phyloP scores from a whole-genome alignment of 1,139 yeast genomes.

The Lodderomyces beijingensis region DNA sequence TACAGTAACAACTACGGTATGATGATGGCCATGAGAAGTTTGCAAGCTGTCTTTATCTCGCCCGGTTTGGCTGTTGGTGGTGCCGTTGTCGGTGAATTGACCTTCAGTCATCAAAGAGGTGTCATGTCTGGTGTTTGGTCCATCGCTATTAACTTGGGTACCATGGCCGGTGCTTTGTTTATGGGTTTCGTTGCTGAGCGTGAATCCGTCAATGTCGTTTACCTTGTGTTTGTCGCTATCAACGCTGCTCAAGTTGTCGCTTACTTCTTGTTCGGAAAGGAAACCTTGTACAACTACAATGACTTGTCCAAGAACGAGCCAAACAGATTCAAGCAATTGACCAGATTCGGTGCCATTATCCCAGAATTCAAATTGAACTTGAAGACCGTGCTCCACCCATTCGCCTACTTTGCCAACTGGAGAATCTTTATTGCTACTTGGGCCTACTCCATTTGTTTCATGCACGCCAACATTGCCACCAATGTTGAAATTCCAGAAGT shows the following conservation, averaged over 20 bases:
- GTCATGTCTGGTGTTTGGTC: constrained; percentile 20
- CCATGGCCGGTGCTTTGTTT: constrained; percentile 18
- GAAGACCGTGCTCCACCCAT: constrained; percentile 12
- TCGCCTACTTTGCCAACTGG: constrained; percentile 10
- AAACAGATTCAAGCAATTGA: constrained; percentile 8
- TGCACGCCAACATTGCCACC: constrained; percentile 18
- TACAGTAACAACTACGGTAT: constrained; percentile 13
- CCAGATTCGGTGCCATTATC: constrained; percentile 8
- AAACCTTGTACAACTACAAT: constrained; percentile 14
- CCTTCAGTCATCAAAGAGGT: constrained; percentile 20
- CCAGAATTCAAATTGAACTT: constrained; percentile 8
- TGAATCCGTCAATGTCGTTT: constrained; percentile 13
- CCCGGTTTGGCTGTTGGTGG: constrained; percentile 20
- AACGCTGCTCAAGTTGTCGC: constrained; percentile 15
- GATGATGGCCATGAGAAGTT: constrained; percentile 17
- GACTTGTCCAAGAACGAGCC: constrained; percentile 11
- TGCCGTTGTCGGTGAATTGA: constrained; percentile 16
- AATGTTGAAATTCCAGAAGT: constrained; percentile 18
- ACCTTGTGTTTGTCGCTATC: constrained; percentile 15
- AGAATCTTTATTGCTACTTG: constrained; percentile 14
- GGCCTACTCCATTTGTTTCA: constrained; percentile 16
- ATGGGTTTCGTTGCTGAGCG: constrained; percentile 20
- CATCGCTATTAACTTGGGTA: constrained; percentile 17
- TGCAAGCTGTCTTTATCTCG: constrained; percentile 18
- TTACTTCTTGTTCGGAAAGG: constrained; percentile 17